Percentiles rank a stretch among this genome's conserved stretches.
Evolutionary conservation across 768 basidiomycete species (phyloP).

Genomic region (Tricholoma hemisulphureum): DNA sequence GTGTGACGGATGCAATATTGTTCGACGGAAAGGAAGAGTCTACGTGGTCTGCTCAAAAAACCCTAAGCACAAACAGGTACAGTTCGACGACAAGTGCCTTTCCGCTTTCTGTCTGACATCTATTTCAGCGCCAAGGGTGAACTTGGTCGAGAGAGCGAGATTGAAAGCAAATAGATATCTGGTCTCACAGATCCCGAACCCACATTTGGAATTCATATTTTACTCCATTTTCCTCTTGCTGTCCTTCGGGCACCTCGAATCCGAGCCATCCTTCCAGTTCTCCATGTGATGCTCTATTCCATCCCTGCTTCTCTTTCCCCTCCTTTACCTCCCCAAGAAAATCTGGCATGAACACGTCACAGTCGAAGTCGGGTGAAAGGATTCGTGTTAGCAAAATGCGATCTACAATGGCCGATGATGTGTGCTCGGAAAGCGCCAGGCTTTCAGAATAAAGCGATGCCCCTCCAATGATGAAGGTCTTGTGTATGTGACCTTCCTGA

Average conservation of each 20-base stretch:
- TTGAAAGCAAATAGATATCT: not conserved
- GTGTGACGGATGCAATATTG: constrained; percentile 92
- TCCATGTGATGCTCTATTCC: constrained; percentile 59
- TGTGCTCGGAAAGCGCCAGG: constrained; percentile 42
- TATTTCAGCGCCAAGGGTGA: constrained; percentile 62
- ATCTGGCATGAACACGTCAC: constrained; percentile 86
- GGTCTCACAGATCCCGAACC: constrained; percentile 45
- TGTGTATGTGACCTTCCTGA: constrained; percentile 47
- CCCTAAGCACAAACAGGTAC: constrained; percentile 95
- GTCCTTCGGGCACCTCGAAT: constrained; percentile 71
- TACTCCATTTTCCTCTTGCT: constrained; percentile 79
- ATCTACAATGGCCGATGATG: constrained; percentile 52
- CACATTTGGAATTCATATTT: constrained; percentile 97
- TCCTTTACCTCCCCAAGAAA: constrained; percentile 41
- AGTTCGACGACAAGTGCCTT: constrained; percentile 15
- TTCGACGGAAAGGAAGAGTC: constrained; percentile 84
- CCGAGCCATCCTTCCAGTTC: constrained; percentile 77
- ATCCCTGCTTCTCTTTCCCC: constrained; percentile 41
- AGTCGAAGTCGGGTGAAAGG: constrained; percentile 71
- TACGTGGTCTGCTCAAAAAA: constrained; percentile 93
- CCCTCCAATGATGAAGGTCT: constrained; percentile 90
- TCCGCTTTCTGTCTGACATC: constrained; percentile 8
- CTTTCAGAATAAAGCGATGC: constrained; percentile 76
- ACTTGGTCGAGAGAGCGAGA: not conserved
- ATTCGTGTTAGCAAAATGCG: constrained; percentile 88